A percentile compares a stretch with the other conserved stretches of the same genome.
phyloP scores from a whole-genome alignment of 352 stramenopile species.

The Globisporangium alternatum region DNA sequence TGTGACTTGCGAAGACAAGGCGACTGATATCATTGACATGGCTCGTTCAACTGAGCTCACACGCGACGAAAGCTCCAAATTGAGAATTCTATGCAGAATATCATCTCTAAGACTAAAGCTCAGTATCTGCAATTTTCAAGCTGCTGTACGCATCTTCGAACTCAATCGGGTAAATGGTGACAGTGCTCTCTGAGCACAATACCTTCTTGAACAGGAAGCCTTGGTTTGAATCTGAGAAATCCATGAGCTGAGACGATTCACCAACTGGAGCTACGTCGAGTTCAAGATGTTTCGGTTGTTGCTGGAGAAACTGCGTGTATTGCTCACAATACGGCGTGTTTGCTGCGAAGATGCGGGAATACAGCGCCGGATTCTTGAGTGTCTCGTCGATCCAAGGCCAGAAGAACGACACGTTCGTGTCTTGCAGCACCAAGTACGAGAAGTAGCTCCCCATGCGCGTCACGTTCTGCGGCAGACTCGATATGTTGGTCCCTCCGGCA shows the following conservation, averaged over 20 bases:
- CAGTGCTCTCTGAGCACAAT: constrained; percentile 4
- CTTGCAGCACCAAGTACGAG: not conserved
- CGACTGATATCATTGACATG: too few species aligned
- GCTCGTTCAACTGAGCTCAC: too few species aligned
- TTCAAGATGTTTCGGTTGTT: not conserved
- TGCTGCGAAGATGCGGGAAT: not conserved
- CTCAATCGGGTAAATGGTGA: constrained; percentile 19
- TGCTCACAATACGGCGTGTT: not conserved
- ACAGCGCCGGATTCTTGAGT: not conserved
- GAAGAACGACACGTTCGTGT: constrained; percentile 7
- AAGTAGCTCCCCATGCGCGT: not conserved
- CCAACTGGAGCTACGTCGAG: not conserved
- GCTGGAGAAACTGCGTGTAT: not conserved
- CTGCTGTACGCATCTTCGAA: constrained; percentile 18
- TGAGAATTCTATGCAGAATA: too few species aligned
- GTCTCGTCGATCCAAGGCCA: constrained; percentile 5
- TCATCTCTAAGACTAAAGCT: too few species aligned
- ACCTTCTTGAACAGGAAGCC: constrained; percentile 11
- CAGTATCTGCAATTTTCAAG: not conserved
- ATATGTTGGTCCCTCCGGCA: constrained; percentile 1
- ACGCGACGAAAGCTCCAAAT: too few species aligned
- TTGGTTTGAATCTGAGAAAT: constrained; percentile 8
- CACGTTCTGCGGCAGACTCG: constrained; percentile 1
- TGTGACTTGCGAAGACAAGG: too few species aligned
- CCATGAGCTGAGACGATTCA: not conserved